These are phyloP conservation scores for Xylaria sp. DNA, from an alignment of 2,329 filamentous ascomycete species.

Conservation along the genomic window DNA sequence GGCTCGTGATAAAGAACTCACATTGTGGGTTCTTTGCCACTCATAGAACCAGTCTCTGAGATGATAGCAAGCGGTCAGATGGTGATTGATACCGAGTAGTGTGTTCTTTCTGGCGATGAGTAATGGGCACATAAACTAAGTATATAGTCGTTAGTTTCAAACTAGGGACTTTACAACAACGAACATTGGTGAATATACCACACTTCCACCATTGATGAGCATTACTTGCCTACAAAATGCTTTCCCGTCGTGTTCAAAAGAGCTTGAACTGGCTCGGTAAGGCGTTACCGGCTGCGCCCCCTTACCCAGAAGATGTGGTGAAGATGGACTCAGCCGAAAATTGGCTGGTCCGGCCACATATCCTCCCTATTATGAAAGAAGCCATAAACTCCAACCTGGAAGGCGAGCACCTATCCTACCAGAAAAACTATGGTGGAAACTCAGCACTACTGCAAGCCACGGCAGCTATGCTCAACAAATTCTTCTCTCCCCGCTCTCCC, in stretches of 20 bases:
- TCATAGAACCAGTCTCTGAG: background rate
- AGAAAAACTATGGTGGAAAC: conserved; percentile 16
- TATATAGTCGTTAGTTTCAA: background rate
- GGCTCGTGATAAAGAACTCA: background rate
- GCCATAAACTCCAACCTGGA: conserved; percentile 20
- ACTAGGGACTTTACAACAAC: background rate
- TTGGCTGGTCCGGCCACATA: conserved; percentile 26
- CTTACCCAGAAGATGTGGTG: conserved; percentile 25
- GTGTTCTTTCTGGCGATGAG: background rate
- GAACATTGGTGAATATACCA: background rate
- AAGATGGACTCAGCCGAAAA: conserved; percentile 30
- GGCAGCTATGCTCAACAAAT: conserved; percentile 25
- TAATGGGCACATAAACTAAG: background rate
- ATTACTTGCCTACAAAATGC: conserved; percentile 5
- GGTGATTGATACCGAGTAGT: background rate
- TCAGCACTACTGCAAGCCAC: conserved; percentile 13
- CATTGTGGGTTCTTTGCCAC: background rate
- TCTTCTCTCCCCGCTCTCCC: conserved; percentile 16
- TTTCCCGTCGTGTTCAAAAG: conserved; percentile 22
- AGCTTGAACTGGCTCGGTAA: conserved; percentile 24
- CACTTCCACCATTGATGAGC: background rate
- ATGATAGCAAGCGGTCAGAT: background rate
- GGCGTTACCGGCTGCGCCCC: conserved; percentile 9
- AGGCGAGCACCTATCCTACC: conserved; percentile 18
- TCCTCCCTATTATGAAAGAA: conserved; percentile 26